phyloP scores from a whole-genome alignment of 139 green algal genomes.

The Closterium sp. region DNA sequence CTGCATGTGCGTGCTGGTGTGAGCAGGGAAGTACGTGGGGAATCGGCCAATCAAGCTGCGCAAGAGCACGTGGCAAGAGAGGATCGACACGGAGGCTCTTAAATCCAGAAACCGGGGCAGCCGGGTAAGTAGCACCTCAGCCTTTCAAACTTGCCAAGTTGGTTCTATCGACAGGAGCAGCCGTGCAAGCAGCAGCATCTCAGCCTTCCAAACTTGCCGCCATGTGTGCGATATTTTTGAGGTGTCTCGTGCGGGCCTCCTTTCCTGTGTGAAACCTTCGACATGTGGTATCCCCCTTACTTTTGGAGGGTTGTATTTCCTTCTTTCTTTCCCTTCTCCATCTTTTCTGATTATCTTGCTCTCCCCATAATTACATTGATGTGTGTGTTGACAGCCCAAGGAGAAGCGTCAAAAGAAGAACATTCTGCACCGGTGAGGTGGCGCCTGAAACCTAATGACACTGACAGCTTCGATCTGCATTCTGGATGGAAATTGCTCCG shows the following conservation, averaged over 20 bases:
- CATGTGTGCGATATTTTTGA: too few relatives aligned
- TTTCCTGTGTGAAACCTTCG: too few relatives aligned
- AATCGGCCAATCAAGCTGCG: conserved; percentile 49
- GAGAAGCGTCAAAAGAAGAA: background rate
- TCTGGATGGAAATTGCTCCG: background rate
- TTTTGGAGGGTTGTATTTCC: too few relatives aligned
- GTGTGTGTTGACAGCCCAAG: background rate
- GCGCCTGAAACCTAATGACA: background rate
- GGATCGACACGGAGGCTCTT: conserved; percentile 32
- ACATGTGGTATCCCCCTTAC: too few relatives aligned
- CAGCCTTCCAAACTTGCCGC: too few relatives aligned
- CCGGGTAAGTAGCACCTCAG: background rate
- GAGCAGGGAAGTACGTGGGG: conserved; percentile 50
- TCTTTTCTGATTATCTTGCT: too few relatives aligned
- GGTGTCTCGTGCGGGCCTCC: too few relatives aligned
- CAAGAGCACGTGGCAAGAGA: conserved; percentile 53
- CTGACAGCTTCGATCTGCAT: background rate
- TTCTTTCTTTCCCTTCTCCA: too few relatives aligned
- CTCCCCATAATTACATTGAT: background rate
- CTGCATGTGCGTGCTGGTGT: background rate
- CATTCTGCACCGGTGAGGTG: background rate
- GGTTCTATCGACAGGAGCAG: too few relatives aligned
- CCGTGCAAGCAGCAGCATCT: too few relatives aligned
- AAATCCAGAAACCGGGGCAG: background rate
- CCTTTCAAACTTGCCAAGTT: too few relatives aligned